Conservation (phyloP, 345 rosid genomes). For the Sapria himalayana region DNA sequence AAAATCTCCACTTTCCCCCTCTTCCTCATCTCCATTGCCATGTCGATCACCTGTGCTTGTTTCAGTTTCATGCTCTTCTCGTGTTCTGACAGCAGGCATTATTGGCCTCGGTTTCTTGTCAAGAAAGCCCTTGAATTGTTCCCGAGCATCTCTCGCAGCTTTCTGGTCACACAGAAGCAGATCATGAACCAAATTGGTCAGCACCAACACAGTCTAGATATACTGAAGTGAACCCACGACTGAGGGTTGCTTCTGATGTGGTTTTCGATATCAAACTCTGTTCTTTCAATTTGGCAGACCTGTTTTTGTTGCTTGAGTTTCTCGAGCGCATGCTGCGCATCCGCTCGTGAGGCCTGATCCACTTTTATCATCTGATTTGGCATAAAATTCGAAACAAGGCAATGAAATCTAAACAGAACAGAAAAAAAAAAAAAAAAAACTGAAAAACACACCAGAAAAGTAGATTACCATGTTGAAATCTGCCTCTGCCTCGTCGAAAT, state of each 20-base stretch:
- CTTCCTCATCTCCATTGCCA: no score
- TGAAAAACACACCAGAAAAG: no score
- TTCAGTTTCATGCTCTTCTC: no score
- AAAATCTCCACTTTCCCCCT: no score
- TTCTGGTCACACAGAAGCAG: no score
- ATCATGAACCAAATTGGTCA: no score
- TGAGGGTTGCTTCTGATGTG: no score
- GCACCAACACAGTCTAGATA: background rate
- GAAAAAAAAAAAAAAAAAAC: background rate
- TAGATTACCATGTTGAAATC: slow-evolving; percentile 49
- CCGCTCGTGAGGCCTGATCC: slow-evolving; percentile 38
- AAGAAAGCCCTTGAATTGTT: slow-evolving; percentile 81
- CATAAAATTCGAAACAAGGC: background rate
- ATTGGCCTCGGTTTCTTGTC: slow-evolving; percentile 96
- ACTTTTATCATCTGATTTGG: slow-evolving; percentile 31
- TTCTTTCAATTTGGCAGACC: slow-evolving; percentile 18
- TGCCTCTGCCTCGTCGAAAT: slow-evolving; percentile 61
- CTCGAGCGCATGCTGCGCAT: slow-evolving; percentile 47
- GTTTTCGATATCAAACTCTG: no score
- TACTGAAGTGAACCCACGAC: background rate
- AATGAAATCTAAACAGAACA: background rate
- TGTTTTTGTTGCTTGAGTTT: slow-evolving; percentile 70
- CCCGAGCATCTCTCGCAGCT: slow-evolving; percentile 48
- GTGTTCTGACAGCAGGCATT: slow-evolving; percentile 8
- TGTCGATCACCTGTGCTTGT: no score